Evolutionary conservation across 179 eudicot species (phyloP).

Genomic region (Amaranthus tricolor): DNA sequence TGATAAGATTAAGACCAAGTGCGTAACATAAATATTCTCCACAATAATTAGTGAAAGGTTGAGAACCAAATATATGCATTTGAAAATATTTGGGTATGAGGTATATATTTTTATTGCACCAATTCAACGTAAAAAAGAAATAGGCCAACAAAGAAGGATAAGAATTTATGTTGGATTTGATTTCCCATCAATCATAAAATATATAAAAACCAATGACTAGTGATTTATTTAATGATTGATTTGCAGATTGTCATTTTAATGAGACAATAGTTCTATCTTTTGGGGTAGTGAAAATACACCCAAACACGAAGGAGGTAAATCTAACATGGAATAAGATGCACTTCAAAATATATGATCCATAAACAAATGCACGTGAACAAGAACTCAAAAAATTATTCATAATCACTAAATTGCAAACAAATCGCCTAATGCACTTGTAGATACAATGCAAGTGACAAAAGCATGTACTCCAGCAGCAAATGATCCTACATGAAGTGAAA

Average conservation of each 20-base stretch:
- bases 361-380: background rate
- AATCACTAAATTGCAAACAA: background rate
- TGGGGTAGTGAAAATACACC: background rate
- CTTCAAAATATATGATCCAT: background rate
- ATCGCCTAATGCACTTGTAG: background rate
- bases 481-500: constrained; percentile 1
- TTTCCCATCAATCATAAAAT: background rate
- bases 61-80: background rate
- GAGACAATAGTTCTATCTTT: background rate
- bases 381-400: constrained; percentile 10
- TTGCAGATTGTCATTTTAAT: background rate
- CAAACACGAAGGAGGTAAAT: background rate
- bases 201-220: background rate
- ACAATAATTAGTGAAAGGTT: background rate
- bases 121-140: background rate
- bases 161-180: background rate
- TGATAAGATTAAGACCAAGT: background rate
- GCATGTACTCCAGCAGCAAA: background rate
- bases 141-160: background rate
- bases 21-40: background rate
- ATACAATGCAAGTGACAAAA: background rate
- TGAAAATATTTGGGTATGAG: background rate
- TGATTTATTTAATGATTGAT: background rate
- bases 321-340: background rate
- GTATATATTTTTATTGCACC: constrained; percentile 4